Evolutionary conservation across 192 early-diverging fungal species (phyloP).

Genomic region (Phlyctochytrium arcticum): DNA sequence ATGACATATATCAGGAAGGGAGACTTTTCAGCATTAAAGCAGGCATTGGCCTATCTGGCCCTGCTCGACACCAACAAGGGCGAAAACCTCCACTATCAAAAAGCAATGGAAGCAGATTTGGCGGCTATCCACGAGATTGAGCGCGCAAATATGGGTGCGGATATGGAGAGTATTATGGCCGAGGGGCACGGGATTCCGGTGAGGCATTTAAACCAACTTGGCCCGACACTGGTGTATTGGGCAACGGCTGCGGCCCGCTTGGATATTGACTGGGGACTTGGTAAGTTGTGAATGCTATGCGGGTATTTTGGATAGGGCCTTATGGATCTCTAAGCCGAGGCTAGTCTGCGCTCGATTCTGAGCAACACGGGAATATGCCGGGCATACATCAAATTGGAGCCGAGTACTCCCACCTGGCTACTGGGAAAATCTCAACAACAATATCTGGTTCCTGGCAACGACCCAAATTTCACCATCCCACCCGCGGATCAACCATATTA

Average conservation of each 20-base stretch:
- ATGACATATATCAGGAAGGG: constrained; percentile 4
- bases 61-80: constrained; percentile 19
- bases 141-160: background rate
- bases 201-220: constrained; percentile 6
- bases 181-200: constrained; percentile 21
- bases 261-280: constrained; percentile 6
- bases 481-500: background rate
- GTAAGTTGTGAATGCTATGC: background rate
- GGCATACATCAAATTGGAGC: background rate
- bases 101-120: constrained; percentile 17
- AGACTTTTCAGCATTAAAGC: constrained; percentile 13
- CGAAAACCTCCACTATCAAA: constrained; percentile 8
- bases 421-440: background rate
- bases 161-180: constrained; percentile 1
- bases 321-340: background rate
- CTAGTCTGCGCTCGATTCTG: background rate
- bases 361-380: background rate
- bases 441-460: constrained; percentile 5
- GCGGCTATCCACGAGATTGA: constrained; percentile 4
- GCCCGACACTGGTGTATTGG: constrained; percentile 19
- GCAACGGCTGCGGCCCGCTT: background rate
- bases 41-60: background rate
- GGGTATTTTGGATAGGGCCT: background rate
- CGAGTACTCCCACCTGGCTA: background rate
- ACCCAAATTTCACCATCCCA: background rate